Evolutionary conservation across 1,139 yeast species (phyloP).

Genomic region (Pichia sp.): DNA sequence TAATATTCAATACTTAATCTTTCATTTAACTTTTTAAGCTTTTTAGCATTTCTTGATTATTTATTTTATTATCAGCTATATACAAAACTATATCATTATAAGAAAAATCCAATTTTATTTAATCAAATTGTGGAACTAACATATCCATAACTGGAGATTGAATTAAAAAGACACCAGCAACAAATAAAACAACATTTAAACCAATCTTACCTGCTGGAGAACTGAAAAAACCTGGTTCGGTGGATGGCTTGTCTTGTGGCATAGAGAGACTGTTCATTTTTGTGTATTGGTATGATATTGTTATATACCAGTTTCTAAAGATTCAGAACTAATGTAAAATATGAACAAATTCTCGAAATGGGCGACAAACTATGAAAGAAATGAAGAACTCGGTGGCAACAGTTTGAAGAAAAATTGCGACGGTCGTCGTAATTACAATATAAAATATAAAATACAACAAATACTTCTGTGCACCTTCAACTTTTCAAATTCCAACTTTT

Average conservation of each 20-base stretch:
- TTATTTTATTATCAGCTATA: constrained; percentile 2
- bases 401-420: background rate
- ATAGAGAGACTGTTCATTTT: constrained; percentile 29
- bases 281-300: background rate
- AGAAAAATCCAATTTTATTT: background rate
- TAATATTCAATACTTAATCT: background rate
- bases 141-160: constrained; percentile 77
- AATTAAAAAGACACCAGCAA: constrained; percentile 66
- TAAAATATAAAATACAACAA: too few relatives aligned
- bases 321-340: too few relatives aligned
- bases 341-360: background rate
- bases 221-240: constrained; percentile 44
- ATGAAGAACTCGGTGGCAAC: background rate
- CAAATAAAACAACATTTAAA: constrained; percentile 57
- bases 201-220: constrained; percentile 61
- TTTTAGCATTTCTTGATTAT: background rate
- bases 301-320: background rate
- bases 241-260: constrained; percentile 22
- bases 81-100: background rate
- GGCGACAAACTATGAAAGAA: background rate
- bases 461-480: background rate
- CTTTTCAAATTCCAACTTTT: background rate
- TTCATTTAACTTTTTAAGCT: background rate
- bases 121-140: constrained; percentile 66
- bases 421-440: background rate